Conservation (phyloP, 768 basidiomycete genomes). For the Suillus paluster region DNA sequence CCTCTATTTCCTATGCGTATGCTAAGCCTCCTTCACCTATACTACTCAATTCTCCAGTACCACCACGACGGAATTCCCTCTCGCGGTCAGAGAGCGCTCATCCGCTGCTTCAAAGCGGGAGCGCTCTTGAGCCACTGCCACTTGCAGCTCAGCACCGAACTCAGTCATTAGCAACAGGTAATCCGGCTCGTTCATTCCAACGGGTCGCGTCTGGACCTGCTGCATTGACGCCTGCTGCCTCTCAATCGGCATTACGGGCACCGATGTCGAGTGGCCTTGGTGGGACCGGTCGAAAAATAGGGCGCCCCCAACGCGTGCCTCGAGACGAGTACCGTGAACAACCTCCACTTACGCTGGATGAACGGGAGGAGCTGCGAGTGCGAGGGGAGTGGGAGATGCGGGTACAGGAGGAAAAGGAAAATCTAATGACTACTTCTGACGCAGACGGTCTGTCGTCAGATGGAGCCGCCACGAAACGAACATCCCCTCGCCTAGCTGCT, state of each 20-base stretch:
- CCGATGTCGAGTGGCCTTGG: conserved; percentile 38
- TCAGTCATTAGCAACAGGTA: conserved; percentile 27
- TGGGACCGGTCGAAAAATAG: conserved; percentile 38
- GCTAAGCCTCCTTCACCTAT: conserved; percentile 39
- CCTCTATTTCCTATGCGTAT: conserved; percentile 23
- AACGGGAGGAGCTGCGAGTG: conserved; percentile 38
- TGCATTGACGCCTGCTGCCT: conserved; percentile 32
- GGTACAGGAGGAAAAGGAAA: conserved; percentile 47
- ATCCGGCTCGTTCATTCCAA: conserved; percentile 57
- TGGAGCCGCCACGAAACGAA: conserved; percentile 21
- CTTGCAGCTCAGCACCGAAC: conserved; percentile 34
- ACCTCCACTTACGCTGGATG: conserved; percentile 28
- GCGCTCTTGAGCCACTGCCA: conserved; percentile 19
- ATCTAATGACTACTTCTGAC: conserved; percentile 33
- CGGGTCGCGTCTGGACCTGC: conserved; percentile 69
- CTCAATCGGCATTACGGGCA: conserved; percentile 30
- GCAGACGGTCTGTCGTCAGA: conserved; percentile 31
- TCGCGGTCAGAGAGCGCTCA: conserved; percentile 71
- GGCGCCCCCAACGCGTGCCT: conserved; percentile 41
- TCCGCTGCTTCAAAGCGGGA: conserved; percentile 41
- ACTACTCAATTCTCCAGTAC: conserved; percentile 42
- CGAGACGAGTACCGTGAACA: conserved; percentile 40
- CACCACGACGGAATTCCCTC: conserved; percentile 52
- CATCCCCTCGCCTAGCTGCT: conserved; percentile 32
- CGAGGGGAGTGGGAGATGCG: conserved; percentile 35